Evolutionary conservation across 139 green algal species (phyloP).

Genomic region (Klebsormidium nitens): DNA sequence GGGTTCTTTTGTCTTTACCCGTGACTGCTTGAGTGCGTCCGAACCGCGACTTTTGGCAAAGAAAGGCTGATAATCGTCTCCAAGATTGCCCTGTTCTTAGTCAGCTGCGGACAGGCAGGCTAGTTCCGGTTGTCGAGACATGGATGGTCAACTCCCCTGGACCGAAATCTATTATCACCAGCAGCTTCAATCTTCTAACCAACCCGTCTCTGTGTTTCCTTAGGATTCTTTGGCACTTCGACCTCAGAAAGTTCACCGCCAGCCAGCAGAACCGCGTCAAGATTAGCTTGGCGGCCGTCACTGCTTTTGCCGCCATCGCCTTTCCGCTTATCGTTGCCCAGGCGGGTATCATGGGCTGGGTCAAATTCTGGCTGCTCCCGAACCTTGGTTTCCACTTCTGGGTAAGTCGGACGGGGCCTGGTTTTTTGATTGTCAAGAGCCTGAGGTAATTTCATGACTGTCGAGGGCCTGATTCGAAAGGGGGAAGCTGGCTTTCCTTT

Average conservation of each 20-base stretch:
- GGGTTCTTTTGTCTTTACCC: too few species aligned
- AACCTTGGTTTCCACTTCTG: slow-evolving; percentile 99
- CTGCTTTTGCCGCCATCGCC: slow-evolving; percentile 21
- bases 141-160: too few species aligned
- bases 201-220: not conserved
- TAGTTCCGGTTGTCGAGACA: too few species aligned
- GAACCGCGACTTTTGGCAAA: not conserved
- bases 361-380: slow-evolving; percentile 97
- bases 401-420: slow-evolving; percentile 66
- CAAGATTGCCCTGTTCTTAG: not conserved
- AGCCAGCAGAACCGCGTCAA: slow-evolving; percentile 76
- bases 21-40: not conserved
- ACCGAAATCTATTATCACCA: too few species aligned
- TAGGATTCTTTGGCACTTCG: slow-evolving; percentile 80
- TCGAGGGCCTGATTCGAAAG: too few species aligned
- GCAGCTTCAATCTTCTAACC: too few species aligned
- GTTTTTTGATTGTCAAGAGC: too few species aligned
- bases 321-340: slow-evolving; percentile 63
- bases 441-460: too few species aligned
- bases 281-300: slow-evolving; percentile 60
- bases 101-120: slow-evolving; percentile 16
- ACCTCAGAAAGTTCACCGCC: slow-evolving; percentile 75
- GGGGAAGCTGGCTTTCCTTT: too few species aligned
- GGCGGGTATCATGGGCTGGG: slow-evolving; percentile 60
- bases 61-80: not conserved